A percentile compares a stretch with the other conserved stretches of the same genome.
Evolutionary conservation across 495 filamentous ascomycete species (phyloP).

Genomic region (Xylaria cubensis): DNA sequence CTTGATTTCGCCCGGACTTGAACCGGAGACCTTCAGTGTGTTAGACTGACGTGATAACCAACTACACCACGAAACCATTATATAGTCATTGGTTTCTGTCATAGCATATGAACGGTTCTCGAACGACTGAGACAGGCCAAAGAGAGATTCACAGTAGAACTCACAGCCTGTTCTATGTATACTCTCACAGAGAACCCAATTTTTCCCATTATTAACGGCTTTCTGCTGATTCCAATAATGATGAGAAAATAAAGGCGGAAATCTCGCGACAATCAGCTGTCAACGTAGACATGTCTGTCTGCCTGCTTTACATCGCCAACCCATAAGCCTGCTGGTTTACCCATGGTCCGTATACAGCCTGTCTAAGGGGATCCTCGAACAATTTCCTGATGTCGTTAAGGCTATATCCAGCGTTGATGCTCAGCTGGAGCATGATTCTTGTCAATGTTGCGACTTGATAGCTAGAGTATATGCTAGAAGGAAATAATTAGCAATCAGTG

Average conservation of each 20-base stretch:
- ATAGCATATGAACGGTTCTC: background rate
- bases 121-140: background rate
- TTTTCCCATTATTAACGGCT: background rate
- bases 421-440: conserved; percentile 44
- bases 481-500: background rate
- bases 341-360: conserved; percentile 30
- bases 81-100: background rate
- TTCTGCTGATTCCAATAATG: background rate
- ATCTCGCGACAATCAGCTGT: background rate
- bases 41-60: conserved; percentile 34
- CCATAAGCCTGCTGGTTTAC: conserved; percentile 19
- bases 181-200: background rate
- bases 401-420: conserved; percentile 37
- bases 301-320: background rate
- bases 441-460: conserved; percentile 42
- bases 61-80: conserved; percentile 30
- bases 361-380: conserved; percentile 33
- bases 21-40: conserved; percentile 33
- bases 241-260: no score
- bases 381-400: conserved; percentile 36
- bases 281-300: background rate
- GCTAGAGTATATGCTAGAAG: conserved; percentile 34
- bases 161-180: background rate
- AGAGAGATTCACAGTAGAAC: background rate
- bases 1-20: conserved; percentile 31